These are phyloP conservation scores for Heliosperma pusillum DNA, from an alignment of 148 eudicot species.

Conservation along the genomic window DNA sequence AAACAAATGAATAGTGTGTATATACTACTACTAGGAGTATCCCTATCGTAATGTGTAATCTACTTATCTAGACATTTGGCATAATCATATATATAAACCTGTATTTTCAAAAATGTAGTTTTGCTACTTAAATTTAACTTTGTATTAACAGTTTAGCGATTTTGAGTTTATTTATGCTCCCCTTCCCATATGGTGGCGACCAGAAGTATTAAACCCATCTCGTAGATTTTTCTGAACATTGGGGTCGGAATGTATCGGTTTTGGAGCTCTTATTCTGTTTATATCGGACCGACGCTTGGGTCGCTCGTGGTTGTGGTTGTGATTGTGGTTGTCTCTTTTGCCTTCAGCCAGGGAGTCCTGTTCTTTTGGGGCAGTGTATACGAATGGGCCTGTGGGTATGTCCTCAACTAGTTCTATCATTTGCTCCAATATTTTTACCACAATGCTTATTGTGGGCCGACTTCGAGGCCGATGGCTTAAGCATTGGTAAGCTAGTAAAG, in stretches of 20 bases:
- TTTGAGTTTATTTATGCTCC: constrained; percentile 31
- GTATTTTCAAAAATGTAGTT: neutral
- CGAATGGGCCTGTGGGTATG: constrained; percentile 50
- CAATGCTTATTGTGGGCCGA: constrained; percentile 61
- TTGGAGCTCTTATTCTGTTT: constrained; percentile 37
- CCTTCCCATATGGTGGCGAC: constrained; percentile 35
- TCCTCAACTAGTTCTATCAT: constrained; percentile 43
- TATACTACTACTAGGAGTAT: neutral
- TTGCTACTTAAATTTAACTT: neutral
- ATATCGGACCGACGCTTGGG: constrained; percentile 29
- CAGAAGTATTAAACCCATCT: constrained; percentile 40
- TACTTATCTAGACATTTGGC: neutral
- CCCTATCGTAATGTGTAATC: neutral
- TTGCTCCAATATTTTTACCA: constrained; percentile 62
- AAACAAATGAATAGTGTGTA: neutral
- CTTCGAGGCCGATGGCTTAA: constrained; percentile 69
- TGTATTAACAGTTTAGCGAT: neutral
- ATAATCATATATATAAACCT: neutral
- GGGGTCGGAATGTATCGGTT: constrained; percentile 35
- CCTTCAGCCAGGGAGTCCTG: constrained; percentile 4
- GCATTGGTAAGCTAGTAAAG: constrained; percentile 75
- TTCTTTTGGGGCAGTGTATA: constrained; percentile 53
- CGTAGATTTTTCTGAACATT: constrained; percentile 30
- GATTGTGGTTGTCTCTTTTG: constrained; percentile 33
- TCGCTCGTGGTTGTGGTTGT: constrained; percentile 24